Evolutionary conservation across 164 flowering plant genomes (phyloP).

Genomic region (Vitis labrusca): DNA sequence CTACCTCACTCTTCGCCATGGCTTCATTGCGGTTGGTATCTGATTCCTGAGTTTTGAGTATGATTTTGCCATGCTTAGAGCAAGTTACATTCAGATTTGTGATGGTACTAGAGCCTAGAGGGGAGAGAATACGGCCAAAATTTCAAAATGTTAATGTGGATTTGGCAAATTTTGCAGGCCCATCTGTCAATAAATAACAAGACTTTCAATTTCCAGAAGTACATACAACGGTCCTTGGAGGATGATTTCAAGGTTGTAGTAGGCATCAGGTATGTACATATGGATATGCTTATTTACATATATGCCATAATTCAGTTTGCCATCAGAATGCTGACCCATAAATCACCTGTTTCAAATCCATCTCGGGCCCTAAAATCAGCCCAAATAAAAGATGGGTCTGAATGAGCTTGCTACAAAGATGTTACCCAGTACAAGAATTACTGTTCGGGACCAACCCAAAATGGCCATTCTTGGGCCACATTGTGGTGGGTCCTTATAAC

Average conservation of each 20-base stretch:
- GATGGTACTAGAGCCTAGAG: no score
- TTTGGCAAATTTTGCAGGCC: conserved; percentile 31
- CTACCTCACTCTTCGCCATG: conserved; percentile 74
- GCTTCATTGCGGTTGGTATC: conserved; percentile 52
- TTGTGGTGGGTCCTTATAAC: no score
- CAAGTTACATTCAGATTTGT: no score
- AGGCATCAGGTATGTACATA: conserved; percentile 49
- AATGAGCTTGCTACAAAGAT: no score
- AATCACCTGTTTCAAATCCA: no score
- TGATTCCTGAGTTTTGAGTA: neutral
- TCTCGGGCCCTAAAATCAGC: no score
- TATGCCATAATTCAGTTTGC: neutral
- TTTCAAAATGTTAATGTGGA: neutral
- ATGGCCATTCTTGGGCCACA: no score
- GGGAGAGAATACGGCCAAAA: no score
- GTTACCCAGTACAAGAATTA: no score
- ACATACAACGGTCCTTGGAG: conserved; percentile 60
- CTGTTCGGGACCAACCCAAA: no score
- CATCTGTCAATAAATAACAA: conserved; percentile 41
- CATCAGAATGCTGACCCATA: no score
- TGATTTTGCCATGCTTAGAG: neutral
- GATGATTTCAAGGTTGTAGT: conserved; percentile 72
- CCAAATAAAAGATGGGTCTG: no score
- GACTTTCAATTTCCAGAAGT: conserved; percentile 60
- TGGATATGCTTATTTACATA: neutral